These are phyloP conservation scores for Ogataea minuta DNA, from an alignment of 805 yeast species.

Conservation along the genomic window DNA sequence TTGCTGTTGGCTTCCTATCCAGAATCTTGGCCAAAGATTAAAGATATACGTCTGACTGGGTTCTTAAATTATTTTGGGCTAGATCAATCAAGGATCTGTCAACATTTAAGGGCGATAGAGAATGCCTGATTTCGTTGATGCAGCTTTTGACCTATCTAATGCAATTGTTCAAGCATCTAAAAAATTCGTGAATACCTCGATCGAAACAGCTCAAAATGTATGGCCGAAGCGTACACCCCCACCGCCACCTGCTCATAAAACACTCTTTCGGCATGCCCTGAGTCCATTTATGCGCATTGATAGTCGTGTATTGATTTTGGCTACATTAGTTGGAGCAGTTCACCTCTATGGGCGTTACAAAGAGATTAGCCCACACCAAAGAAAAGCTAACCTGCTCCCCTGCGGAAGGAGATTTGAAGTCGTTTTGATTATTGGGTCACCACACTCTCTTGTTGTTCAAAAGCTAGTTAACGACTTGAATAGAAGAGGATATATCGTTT, in stretches of 20 bases:
- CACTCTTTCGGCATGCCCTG: neutral
- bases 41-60: too few species aligned
- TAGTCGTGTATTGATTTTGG: neutral
- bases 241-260: constrained; percentile 5
- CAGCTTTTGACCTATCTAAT: constrained; percentile 19
- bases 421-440: constrained; percentile 71
- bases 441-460: constrained; percentile 69
- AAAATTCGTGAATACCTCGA: constrained; percentile 5
- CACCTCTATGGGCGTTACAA: constrained; percentile 4
- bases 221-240: constrained; percentile 3
- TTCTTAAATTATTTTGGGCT: too few species aligned
- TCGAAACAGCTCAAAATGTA: constrained; percentile 1
- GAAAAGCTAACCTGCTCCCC: constrained; percentile 60
- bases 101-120: too few species aligned
- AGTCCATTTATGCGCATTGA: neutral
- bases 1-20: too few species aligned
- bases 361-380: constrained; percentile 9
- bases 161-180: constrained; percentile 8
- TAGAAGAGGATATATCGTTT: constrained; percentile 77
- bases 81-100: too few species aligned
- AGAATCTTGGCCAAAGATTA: too few species aligned
- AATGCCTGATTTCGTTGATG: constrained; percentile 25
- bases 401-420: constrained; percentile 79
- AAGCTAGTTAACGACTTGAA: constrained; percentile 72
- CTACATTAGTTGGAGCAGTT: neutral